Percentiles rank a stretch among this genome's conserved stretches.
These are phyloP conservation scores for Pelargonium nanum DNA, from an alignment of 345 rosid species.

Conservation along the genomic window DNA sequence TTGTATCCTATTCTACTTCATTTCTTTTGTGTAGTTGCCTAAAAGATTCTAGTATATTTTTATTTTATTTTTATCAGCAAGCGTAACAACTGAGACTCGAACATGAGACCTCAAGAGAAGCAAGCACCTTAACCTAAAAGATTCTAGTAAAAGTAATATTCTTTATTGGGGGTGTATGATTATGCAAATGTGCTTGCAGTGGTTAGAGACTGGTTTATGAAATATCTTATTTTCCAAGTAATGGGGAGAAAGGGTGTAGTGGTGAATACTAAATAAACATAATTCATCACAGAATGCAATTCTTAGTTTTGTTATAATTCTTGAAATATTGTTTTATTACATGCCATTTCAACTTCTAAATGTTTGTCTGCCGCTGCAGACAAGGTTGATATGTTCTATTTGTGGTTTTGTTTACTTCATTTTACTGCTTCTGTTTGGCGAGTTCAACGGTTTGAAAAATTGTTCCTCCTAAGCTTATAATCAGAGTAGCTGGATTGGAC, in stretches of 20 bases:
- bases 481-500: conserved; percentile 74
- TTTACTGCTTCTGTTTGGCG: background rate
- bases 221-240: background rate
- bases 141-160: too few species aligned
- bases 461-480: conserved; percentile 34
- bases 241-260: background rate
- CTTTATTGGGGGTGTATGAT: background rate
- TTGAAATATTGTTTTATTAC: background rate
- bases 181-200: background rate
- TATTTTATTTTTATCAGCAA: too few species aligned
- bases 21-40: too few species aligned
- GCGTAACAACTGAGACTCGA: too few species aligned
- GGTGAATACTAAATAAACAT: background rate
- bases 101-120: too few species aligned
- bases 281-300: background rate
- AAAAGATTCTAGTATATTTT: too few species aligned
- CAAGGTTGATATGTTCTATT: background rate
- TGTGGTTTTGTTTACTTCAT: background rate
- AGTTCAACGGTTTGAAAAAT: background rate
- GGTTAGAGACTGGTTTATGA: background rate
- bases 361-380: background rate
- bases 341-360: background rate
- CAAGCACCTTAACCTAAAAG: too few species aligned
- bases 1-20: conserved; percentile 52
- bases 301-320: background rate